These are phyloP conservation scores for Paraleonurus japonicus DNA, from an alignment of 257 asterid species.

Conservation along the genomic window DNA sequence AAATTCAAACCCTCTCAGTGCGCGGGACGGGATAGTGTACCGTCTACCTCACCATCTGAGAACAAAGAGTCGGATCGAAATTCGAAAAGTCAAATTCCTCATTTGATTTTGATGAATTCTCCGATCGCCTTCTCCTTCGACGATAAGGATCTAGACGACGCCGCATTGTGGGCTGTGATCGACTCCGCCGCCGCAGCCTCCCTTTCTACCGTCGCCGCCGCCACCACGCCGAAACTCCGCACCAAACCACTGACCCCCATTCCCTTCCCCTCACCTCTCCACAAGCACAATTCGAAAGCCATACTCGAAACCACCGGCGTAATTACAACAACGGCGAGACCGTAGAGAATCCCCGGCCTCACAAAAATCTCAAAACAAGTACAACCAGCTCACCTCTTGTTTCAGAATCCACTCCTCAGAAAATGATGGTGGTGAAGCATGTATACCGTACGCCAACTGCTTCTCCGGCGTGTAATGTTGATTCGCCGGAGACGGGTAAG, in stretches of 20 bases:
- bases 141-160: constrained; percentile 88
- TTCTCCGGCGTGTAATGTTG: constrained; percentile 32
- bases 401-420: constrained; percentile 43
- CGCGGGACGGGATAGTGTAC: constrained; percentile 21
- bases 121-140: constrained; percentile 47
- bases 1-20: constrained; percentile 20
- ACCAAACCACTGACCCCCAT: constrained; percentile 60
- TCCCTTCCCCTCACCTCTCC: constrained; percentile 59
- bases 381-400: constrained; percentile 26
- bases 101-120: constrained; percentile 34
- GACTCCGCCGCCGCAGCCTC: constrained; percentile 94
- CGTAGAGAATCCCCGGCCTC: constrained; percentile 53
- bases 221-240: constrained; percentile 40
- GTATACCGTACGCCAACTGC: constrained; percentile 47
- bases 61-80: constrained; percentile 14
- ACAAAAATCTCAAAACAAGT: constrained; percentile 47
- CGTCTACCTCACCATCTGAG: neutral
- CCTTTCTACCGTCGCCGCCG: constrained; percentile 32
- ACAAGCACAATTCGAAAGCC: constrained; percentile 32
- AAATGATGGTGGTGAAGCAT: constrained; percentile 67
- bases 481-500: constrained; percentile 33
- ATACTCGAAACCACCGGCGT: constrained; percentile 34
- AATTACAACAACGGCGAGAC: constrained; percentile 53
- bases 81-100: neutral
- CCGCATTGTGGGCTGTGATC: constrained; percentile 92